Percentiles rank a stretch among this genome's conserved stretches.
Conservation (phyloP, 305 asterid genomes). For the Solanum hybrid region DNA sequence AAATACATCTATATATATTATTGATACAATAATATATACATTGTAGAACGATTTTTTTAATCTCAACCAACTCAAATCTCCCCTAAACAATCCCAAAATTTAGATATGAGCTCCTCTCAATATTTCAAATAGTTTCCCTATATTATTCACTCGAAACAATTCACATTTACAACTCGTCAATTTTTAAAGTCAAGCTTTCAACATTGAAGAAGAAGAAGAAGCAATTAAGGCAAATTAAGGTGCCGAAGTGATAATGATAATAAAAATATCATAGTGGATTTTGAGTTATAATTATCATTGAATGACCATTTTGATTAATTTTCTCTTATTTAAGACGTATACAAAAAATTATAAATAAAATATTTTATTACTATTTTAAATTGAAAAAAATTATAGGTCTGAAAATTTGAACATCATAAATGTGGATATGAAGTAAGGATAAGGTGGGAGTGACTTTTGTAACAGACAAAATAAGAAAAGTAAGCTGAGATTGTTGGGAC, state of each 20-base stretch:
- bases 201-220: background rate
- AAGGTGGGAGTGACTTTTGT: background rate
- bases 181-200: background rate
- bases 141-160: background rate
- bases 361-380: no score
- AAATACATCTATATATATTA: no score
- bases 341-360: no score
- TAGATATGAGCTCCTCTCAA: background rate
- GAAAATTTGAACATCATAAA: no score
- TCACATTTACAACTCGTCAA: accelerated
- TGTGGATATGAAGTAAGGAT: background rate
- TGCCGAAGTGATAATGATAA: background rate
- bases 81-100: background rate
- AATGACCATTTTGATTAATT: background rate
- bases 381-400: background rate
- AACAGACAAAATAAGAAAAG: no score
- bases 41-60: no score
- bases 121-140: no score
- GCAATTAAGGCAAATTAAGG: background rate
- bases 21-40: no score
- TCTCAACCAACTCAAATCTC: background rate
- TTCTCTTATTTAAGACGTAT: background rate
- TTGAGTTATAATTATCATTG: background rate
- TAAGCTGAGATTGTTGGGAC: background rate
- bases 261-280: background rate